Base-by-base conservation (phyloP, 164 flowering plant genomes). In the Sedum album region DNA sequence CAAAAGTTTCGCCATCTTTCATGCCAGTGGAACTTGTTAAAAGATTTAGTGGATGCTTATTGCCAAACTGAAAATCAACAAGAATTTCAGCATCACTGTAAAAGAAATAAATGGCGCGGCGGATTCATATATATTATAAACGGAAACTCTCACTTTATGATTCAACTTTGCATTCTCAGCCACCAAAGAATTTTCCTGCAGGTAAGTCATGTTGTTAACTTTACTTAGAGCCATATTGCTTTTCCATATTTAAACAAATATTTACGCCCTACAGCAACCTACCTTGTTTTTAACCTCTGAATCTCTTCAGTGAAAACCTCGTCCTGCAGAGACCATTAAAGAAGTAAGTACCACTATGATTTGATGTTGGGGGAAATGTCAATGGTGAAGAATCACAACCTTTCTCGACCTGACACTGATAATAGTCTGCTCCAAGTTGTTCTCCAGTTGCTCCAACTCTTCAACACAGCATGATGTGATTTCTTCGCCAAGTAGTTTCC, bases 401-500 rank as follows among this genome's bases (percentile, higher is more conserved):
- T 51, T n/a, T 51, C 5, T 51, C 1, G 26, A 51, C 21, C 57
- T n/a, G 57, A 51, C 21, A 26, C 8, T 3, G 57, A 9, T 4
- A 7, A 51, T 26, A 51, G 11, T 21, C 0, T 21, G 28, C 57
- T 51, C 57, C 57, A 51, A 51, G 26, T 51, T 26, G 10, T 51
- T 51, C 57, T 51, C 57, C 11, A 51, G 57, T 21, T 51, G 57
- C 57, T 51, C 26, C 26, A 51, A 21, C 57, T 51, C 57, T 51
- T 51, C 57, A 21, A 51, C 1, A 51, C 57, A n/a, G 57, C 57
- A 51, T 51, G 57, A n/a, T 21, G 26, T 17, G 26, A 51, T n/a
- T 51, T 51, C 57, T 51, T 51, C 57, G n/a, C 57, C 57, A 9
- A 51, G 14, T 51, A 51, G 57, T 51, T 51, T 51, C 57, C 57